phyloP scores from a whole-genome alignment of 2,329 filamentous ascomycete genomes.

The Talaromyces sp. region DNA sequence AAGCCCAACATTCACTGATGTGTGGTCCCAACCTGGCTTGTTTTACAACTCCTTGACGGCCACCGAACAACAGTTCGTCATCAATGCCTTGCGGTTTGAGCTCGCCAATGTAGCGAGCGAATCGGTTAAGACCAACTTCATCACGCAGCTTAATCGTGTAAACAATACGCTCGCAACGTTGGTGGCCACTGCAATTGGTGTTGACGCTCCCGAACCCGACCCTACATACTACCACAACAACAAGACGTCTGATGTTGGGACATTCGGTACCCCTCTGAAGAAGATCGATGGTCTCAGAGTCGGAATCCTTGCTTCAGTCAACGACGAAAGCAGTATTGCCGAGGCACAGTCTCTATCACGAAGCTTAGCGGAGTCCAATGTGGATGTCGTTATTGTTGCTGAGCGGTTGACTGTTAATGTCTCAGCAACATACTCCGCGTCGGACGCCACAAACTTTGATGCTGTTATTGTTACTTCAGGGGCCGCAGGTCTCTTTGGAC shows the following conservation, averaged over 20 bases:
- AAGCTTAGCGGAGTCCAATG: conserved; percentile 37
- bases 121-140: conserved; percentile 59
- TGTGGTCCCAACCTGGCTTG: conserved; percentile 66
- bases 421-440: conserved; percentile 59
- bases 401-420: conserved; percentile 53
- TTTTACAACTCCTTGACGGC: conserved; percentile 68
- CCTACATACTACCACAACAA: conserved; percentile 64
- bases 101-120: conserved; percentile 54
- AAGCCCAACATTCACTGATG: conserved; percentile 63
- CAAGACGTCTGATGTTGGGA: conserved; percentile 56
- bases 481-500: conserved; percentile 49
- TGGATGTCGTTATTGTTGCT: conserved; percentile 57
- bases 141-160: conserved; percentile 64
- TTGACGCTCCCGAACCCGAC: conserved; percentile 56
- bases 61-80: conserved; percentile 63
- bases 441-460: conserved; percentile 49
- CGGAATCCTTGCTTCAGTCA: conserved; percentile 54
- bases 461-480: conserved; percentile 55
- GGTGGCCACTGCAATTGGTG: conserved; percentile 58
- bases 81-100: conserved; percentile 71
- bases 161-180: conserved; percentile 62
- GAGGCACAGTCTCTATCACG: conserved; percentile 50
- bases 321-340: conserved; percentile 40
- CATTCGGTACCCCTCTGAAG: conserved; percentile 54
- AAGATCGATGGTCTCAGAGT: conserved; percentile 60